Conservation (phyloP, 2,329 filamentous ascomycete genomes). For the Pestalotiopsis sp. region DNA sequence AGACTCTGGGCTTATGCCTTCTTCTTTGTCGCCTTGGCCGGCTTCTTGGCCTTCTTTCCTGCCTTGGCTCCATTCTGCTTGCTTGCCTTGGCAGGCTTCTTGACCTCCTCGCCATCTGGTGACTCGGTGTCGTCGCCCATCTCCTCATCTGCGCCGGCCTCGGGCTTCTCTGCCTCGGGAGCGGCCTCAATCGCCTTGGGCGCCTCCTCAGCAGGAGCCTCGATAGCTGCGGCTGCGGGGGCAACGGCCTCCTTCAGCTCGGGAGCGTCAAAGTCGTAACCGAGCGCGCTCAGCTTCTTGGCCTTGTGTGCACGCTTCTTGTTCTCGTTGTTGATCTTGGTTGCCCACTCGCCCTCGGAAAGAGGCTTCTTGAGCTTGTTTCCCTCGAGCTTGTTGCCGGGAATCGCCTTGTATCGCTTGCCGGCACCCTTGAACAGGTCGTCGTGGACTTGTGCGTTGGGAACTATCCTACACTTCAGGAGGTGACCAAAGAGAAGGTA, state of each 20-base stretch:
- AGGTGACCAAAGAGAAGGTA: slow-evolving; percentile 96
- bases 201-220: slow-evolving; percentile 37
- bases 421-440: slow-evolving; percentile 90
- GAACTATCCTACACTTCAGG: slow-evolving; percentile 81
- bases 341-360: slow-evolving; percentile 77
- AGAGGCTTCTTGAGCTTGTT: slow-evolving; percentile 73
- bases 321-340: slow-evolving; percentile 74
- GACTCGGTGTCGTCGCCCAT: slow-evolving; percentile 21
- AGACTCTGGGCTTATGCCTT: slow-evolving; percentile 34
- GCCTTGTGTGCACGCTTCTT: slow-evolving; percentile 69
- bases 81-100: slow-evolving; percentile 31
- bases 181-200: slow-evolving; percentile 43
- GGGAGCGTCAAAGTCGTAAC: slow-evolving; percentile 81
- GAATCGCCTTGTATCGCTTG: slow-evolving; percentile 84
- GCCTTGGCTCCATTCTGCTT: slow-evolving; percentile 32
- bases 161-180: slow-evolving; percentile 28
- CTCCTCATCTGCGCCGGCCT: slow-evolving; percentile 21
- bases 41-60: slow-evolving; percentile 34
- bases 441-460: slow-evolving; percentile 75
- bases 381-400: slow-evolving; percentile 85
- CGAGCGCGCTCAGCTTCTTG: slow-evolving; percentile 76
- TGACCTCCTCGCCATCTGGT: slow-evolving; percentile 26
- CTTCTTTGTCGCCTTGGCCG: slow-evolving; percentile 40
- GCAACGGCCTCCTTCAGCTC: slow-evolving; percentile 63
- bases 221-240: slow-evolving; percentile 36